phyloP scores from a whole-genome alignment of 1,139 yeast genomes.

The Suhomyces bokatorum region DNA sequence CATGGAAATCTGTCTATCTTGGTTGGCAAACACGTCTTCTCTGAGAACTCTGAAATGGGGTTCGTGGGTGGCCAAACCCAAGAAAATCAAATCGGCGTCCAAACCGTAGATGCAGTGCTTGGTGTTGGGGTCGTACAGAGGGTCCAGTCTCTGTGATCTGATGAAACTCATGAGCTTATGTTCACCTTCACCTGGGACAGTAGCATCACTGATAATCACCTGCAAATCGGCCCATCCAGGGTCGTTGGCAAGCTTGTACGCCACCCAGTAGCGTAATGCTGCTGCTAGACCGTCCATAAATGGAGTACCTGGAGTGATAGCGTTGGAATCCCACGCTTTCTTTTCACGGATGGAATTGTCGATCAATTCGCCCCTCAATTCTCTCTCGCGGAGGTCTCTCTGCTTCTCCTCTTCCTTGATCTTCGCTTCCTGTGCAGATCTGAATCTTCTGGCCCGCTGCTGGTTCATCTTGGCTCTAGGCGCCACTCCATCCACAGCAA shows the following conservation, averaged over 20 bases:
- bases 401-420: slow-evolving; percentile 63
- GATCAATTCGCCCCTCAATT: slow-evolving; percentile 61
- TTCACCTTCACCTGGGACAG: slow-evolving; percentile 99
- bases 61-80: slow-evolving; percentile 94
- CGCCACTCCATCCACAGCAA: slow-evolving; percentile 98
- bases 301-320: slow-evolving; percentile 99
- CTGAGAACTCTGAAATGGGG: slow-evolving; percentile 93
- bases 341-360: slow-evolving; percentile 63
- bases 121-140: slow-evolving; percentile 84
- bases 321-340: slow-evolving; percentile 83
- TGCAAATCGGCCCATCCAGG: slow-evolving; percentile 89
- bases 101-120: slow-evolving; percentile 94
- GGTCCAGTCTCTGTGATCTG: slow-evolving; percentile 80
- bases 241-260: slow-evolving; percentile 81
- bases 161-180: slow-evolving; percentile 96
- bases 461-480: slow-evolving; percentile 99
- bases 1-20: slow-evolving; percentile 46
- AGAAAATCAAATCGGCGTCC: slow-evolving; percentile 96
- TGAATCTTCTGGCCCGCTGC: slow-evolving; percentile 91
- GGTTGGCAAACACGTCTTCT: slow-evolving; percentile 91
- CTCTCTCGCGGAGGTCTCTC: slow-evolving; percentile 51
- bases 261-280: slow-evolving; percentile 86
- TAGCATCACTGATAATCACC: slow-evolving; percentile 88
- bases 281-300: slow-evolving; percentile 89
- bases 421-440: slow-evolving; percentile 92